Base-by-base conservation (phyloP, 1,284 basidiomycete species). In the Malassezia globosa region DNA sequence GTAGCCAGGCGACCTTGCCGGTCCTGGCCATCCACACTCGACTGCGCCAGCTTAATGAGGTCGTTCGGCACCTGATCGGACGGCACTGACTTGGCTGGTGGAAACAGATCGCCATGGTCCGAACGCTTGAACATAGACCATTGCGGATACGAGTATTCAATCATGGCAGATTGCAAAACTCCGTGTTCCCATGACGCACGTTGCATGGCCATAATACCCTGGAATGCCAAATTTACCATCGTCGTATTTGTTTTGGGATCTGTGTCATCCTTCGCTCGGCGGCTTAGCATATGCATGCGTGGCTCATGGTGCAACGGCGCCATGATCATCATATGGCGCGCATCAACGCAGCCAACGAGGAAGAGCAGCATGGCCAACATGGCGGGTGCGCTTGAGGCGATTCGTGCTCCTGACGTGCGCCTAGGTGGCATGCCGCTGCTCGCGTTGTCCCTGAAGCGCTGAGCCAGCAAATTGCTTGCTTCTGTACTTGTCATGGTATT, bases 141-240 rank as follows among this genome's bases (percentile, higher is more conserved):
- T 5, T 51, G 36, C 4, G 60, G 59, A 29, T 44, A 57, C 27
- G 55, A 55, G 43, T 59, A 54, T 40, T 70, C 67, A n/a, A 66
- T 57, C 24, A 70, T 36, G n/a, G 66, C 62, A 1, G 59, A 53
- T 38, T 66, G 64, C 8, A 55, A 47, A 5, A 53, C 59, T n/a
- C 67, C 67, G 34, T 70, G 66, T 44, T 67, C 67, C 67, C 67
- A 70, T 2, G 62, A 55, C 7, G 67, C 59, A 11, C 67, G 58
- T 41, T 63, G 67, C 7, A 56, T 49, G 4, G 53, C 46, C 16
- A 64, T 40, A 48, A 70, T 55, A 37, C 60, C 57, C 42, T 54
- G 48, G 29, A 54, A 54, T 8, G 64, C 62, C 39, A 55, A 33
- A 25, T 64, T 35, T 34, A 54, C 49, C 54, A 64, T 50, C 22